Percentiles rank a stretch among this genome's conserved stretches.
Conservation (phyloP, 352 stramenopile genomes). For the Globisporangium camurandrum region DNA sequence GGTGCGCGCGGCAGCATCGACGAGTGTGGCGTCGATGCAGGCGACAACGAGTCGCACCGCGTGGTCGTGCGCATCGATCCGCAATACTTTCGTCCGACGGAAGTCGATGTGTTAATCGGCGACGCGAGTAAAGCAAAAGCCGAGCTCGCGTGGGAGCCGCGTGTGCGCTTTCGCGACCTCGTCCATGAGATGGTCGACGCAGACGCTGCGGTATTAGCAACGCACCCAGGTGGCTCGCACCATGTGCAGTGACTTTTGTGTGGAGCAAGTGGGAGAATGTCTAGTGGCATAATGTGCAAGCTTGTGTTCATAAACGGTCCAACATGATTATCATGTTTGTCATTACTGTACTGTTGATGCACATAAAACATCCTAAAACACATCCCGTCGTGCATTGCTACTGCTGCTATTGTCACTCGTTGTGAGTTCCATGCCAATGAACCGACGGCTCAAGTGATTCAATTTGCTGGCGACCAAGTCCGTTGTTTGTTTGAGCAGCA, state of each 20-base stretch:
- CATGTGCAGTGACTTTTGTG: slow-evolving; percentile 1
- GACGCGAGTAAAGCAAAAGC: slow-evolving; percentile 91
- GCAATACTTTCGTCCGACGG: slow-evolving; percentile 96
- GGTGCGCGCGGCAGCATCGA: slow-evolving; percentile 84
- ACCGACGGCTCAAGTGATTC: slow-evolving; percentile 37
- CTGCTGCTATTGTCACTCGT: slow-evolving; percentile 19
- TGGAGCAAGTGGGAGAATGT: background rate
- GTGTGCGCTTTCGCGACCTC: slow-evolving; percentile 89
- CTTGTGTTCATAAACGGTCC: too few species aligned
- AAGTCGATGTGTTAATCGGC: slow-evolving; percentile 96
- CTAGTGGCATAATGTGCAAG: too few species aligned
- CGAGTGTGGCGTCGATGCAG: slow-evolving; percentile 90
- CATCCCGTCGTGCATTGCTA: slow-evolving; percentile 30
- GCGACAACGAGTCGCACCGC: slow-evolving; percentile 72
- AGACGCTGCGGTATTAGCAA: slow-evolving; percentile 39
- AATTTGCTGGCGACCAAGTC: slow-evolving; percentile 51
- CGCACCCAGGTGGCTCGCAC: slow-evolving; percentile 1
- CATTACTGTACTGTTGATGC: too few species aligned
- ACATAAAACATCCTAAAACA: slow-evolving; percentile 60
- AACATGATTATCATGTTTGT: too few species aligned
- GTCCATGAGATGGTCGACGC: slow-evolving; percentile 95
- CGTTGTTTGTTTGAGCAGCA: slow-evolving; percentile 18
- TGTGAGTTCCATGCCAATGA: slow-evolving; percentile 50
- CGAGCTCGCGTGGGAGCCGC: slow-evolving; percentile 89
- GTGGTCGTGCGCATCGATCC: slow-evolving; percentile 95